Conservation (phyloP, 1,284 basidiomycete genomes). For the Ceratobasidium sp. region DNA sequence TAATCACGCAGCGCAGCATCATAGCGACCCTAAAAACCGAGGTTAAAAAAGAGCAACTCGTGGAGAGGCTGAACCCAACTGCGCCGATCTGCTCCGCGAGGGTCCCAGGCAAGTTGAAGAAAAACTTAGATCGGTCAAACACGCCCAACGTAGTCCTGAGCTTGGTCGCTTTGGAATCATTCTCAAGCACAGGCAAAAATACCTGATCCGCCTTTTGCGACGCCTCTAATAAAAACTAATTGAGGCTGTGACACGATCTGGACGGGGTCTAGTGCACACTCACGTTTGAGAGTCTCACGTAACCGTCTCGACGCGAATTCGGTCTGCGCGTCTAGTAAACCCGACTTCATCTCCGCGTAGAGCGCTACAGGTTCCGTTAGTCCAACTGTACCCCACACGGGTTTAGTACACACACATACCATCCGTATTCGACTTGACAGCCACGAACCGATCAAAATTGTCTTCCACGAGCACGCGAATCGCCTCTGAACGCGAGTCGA, state of each 20-base stretch:
- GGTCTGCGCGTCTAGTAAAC: constrained; percentile 74
- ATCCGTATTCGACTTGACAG: constrained; percentile 95
- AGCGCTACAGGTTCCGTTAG: constrained; percentile 59
- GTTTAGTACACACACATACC: constrained; percentile 68
- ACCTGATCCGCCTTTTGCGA: constrained; percentile 93
- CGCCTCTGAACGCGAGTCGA: constrained; percentile 90
- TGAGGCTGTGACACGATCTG: constrained; percentile 38
- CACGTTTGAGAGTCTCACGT: constrained; percentile 83
- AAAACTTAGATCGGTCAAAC: constrained; percentile 96
- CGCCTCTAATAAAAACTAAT: constrained; percentile 61
- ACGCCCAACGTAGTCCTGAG: constrained; percentile 91
- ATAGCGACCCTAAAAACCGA: constrained; percentile 74
- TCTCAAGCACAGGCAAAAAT: constrained; percentile 95
- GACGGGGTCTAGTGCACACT: constrained; percentile 46
- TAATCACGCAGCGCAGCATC: constrained; percentile 95
- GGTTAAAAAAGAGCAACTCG: constrained; percentile 24
- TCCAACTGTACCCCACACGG: neutral
- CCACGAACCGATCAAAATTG: constrained; percentile 97
- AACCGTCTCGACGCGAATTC: constrained; percentile 87
- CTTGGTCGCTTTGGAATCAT: constrained; percentile 92
- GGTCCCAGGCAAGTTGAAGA: constrained; percentile 95
- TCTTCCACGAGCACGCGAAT: constrained; percentile 95
- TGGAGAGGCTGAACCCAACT: constrained; percentile 57
- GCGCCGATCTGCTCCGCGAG: constrained; percentile 90
- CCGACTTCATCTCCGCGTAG: constrained; percentile 91